Base-by-base conservation (phyloP, 352 stramenopile genomes). In the Paralagenidium karlingii region DNA sequence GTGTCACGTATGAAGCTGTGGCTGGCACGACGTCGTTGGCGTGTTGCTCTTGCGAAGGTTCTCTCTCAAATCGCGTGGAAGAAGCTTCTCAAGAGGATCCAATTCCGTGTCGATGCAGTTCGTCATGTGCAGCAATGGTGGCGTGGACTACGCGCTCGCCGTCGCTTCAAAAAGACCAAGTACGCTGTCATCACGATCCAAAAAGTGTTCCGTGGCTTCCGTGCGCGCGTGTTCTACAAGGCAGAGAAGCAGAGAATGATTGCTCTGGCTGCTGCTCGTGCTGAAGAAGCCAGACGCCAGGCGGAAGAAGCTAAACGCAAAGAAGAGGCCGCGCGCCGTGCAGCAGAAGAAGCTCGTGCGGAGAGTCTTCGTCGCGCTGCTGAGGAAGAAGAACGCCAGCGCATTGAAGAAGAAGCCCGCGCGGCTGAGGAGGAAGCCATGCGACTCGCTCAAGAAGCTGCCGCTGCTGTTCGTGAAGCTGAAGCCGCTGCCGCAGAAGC, bases 201-300 rank as follows among this genome's bases (percentile, higher is more conserved):
- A 43, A 70, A 71, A 21, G 36, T 88, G 21, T 91, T 88, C 66
- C 78, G 75, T 45, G 78, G 78, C 31, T 68, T 82, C 59, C 68
- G 58, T 20, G 78, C 75, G 31, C 75, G 78, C 34, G 59, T 59
- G 9, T 20, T 67, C 15, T 89, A 83, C 57, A 91, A 91, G 56
- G 66, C 55, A 7, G 87, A 87, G 60, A 91, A 91, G 52, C 66
- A 83, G 29, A 75, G 88, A 53, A 64, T 91, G 69, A 65, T 91
- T 46, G 75, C 63, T 22, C 43, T 81, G n/a, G 75, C 68, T 33
- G 75, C 66, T 25, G 78, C 71, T 11, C 71, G 78, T 47, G 78
- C 78, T 16, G 69, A 63, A 27, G 78, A 91, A 51, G 60, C 65
- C 2, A 60, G 70, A 34, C 75, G 71, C 24, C 71, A 87, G 37